These are phyloP conservation scores for Suzukiozyma palmioleophila DNA, from an alignment of 1,139 yeast genomes.

Conservation along the genomic window DNA sequence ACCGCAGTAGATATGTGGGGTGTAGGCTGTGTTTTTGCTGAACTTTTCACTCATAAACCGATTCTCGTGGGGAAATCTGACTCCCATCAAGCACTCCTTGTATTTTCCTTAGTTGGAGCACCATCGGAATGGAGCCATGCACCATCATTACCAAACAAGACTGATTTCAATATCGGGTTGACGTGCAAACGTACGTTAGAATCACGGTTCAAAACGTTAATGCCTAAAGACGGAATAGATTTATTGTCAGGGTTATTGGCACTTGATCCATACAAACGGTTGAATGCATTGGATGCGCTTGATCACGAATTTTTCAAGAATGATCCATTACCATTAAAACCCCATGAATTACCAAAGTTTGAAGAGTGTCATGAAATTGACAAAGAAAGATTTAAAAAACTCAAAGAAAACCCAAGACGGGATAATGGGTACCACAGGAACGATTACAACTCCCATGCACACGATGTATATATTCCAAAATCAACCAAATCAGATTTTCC, in stretches of 20 bases:
- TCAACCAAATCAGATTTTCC: background rate
- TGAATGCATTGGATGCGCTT: slow-evolving; percentile 77
- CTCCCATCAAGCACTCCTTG: slow-evolving; percentile 81
- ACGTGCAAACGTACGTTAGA: slow-evolving; percentile 55
- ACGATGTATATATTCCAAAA: slow-evolving; percentile 3
- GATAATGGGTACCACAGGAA: background rate
- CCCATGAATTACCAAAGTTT: slow-evolving; percentile 58
- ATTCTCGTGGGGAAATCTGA: slow-evolving; percentile 84
- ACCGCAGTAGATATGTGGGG: slow-evolving; percentile 98
- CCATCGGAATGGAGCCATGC: slow-evolving; percentile 74
- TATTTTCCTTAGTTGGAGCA: slow-evolving; percentile 78
- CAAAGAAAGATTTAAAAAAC: slow-evolving; percentile 52
- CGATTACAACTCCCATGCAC: background rate
- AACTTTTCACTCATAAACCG: slow-evolving; percentile 76
- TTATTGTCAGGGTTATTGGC: slow-evolving; percentile 53
- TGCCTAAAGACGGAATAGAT: slow-evolving; percentile 32
- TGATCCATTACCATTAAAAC: slow-evolving; percentile 59
- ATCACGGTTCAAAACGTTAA: slow-evolving; percentile 29
- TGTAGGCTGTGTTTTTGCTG: slow-evolving; percentile 93
- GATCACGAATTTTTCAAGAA: slow-evolving; percentile 61
- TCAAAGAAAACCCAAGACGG: slow-evolving; percentile 9
- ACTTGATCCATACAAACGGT: slow-evolving; percentile 66
- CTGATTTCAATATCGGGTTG: slow-evolving; percentile 38
- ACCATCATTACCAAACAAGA: slow-evolving; percentile 55
- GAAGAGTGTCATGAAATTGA: slow-evolving; percentile 91